Base-by-base conservation (phyloP, 352 stramenopile genomes). In the Lagenidium giganteum region DNA sequence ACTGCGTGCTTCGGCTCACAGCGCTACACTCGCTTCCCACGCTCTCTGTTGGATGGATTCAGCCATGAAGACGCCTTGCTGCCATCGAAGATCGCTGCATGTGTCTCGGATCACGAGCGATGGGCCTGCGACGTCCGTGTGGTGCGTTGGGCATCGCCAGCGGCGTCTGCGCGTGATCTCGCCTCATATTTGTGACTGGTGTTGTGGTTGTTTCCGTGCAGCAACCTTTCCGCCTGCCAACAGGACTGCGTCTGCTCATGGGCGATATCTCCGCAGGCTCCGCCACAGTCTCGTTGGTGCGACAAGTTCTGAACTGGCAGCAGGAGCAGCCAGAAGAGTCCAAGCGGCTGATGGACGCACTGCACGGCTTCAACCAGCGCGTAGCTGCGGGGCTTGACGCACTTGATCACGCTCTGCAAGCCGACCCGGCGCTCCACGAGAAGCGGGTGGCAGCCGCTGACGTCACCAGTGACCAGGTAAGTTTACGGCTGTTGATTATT, bases 221-320 rank as follows among this genome's bases (percentile, higher is more conserved):
- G 80, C 70, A 61, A 57, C 54, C 58, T 4, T 83, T 90, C 40
- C 46, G 33, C 28, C 33, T 93, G 12, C 90, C 93, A 29, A 39
- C 57, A 18, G 67, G 66, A 23, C 75, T 97, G 18, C 66, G 95
- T 43, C 60, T 98, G 45, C 57, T 98, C 30, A 96, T 98, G 79
- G 96, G 94, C 23, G 96, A 99, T 62, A 88, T 99, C 11, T 95
- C 83, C 14, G 95, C 92, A 13, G 96, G 96, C 30, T 98, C 89
- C 3, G 87, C 75, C 2, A 90, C 81, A 4, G 81, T 93, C 21
- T 93, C 81, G 2, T 89, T 93, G 81, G 81, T 88, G 31, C 70
- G 64, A 5, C 58, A 70, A 51, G 60, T 74, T 7, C 16, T 69
- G 11, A 25, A 36, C 2, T 67, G 60, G 74, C 60, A 75, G 57